phyloP scores from a whole-genome alignment of 2,329 filamentous ascomycete species.

The Colletotrichum spaethianum region DNA sequence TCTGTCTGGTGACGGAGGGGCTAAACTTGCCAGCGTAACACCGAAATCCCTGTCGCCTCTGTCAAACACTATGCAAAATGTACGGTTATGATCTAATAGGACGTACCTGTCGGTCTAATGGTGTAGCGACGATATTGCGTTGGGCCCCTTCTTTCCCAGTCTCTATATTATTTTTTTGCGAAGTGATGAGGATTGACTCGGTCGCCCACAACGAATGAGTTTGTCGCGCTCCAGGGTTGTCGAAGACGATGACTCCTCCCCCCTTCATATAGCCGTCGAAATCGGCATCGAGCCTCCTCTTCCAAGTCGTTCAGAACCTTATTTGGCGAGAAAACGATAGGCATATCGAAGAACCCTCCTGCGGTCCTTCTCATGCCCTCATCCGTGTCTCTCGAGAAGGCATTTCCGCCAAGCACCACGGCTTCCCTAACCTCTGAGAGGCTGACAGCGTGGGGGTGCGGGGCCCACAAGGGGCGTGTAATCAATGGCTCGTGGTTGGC shows the following conservation, averaged over 20 bases:
- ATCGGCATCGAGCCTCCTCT: conserved; percentile 1
- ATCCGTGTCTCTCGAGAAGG: conserved; percentile 3
- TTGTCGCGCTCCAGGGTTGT: neutral
- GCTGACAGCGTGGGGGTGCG: conserved; percentile 26
- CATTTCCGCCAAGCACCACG: neutral
- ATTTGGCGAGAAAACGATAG: neutral
- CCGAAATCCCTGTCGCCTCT: conserved; percentile 35
- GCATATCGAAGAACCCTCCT: neutral
- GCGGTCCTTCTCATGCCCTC: conserved; percentile 5
- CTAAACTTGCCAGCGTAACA: conserved; percentile 38
- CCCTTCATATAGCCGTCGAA: conserved; percentile 16
- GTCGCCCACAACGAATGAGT: neutral
- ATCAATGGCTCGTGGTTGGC: conserved; percentile 31
- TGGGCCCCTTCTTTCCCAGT: neutral
- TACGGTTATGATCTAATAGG: conserved; percentile 18
- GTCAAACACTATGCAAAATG: conserved; percentile 28
- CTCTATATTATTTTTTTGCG: conserved; percentile 1
- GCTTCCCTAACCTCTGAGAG: conserved; percentile 24
- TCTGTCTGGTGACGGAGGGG: conserved; percentile 39
- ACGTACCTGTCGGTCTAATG: conserved; percentile 20
- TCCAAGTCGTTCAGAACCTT: conserved; percentile 4
- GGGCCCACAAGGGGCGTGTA: conserved; percentile 11
- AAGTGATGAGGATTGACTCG: conserved; percentile 16
- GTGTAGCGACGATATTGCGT: conserved; percentile 1
- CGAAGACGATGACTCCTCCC: neutral